Evolutionary conservation across 331 rosid genomes (phyloP), one percentile per base, ranked within the genome.

Genomic region (Acacia concinna): DNA sequence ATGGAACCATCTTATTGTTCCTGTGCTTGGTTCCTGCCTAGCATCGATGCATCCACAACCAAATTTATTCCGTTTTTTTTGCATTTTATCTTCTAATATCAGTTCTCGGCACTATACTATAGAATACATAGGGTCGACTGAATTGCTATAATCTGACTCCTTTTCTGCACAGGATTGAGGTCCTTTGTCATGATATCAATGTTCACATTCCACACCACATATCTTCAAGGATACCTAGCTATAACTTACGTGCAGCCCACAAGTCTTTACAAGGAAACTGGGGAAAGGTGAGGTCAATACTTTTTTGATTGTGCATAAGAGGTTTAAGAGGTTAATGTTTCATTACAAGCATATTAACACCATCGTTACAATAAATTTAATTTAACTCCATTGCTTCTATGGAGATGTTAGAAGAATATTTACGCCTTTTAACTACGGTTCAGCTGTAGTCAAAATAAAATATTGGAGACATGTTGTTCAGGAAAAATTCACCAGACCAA

Each of bases 141-240:
- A 74, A 77, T 76, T 41, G 46, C 4, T 23, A 78, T 78, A 43
- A 57, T 20, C 25, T 73, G 71, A 59, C 73, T 80, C 65, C 66
- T 82, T 78, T 84, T 71, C 31, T 83, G 71, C 15, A 82, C 90
- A 91, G 97, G 98, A 88, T 96, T 10, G 99, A 93, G 90, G 81
- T 87, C 34, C 93, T 96, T n/a, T 90, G 97, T 82, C 99, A 91
- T 63, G 88, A 90, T 78, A 91, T 96, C 83, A 90, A 86, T 82
- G 99, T 96, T 78, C 98, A 95, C 78, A 88, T 91, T 52, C 98
- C 98, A n/a, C 99, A 90, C 88, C 97, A 95, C 83, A 78, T 95
- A 81, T 95, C 97, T 78, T 82, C 99, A 20, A 88, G 90, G 88
- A 95, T 95, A 74, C 99, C 98, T 10, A 93, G 93, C 85, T 91